phyloP scores from a whole-genome alignment of 257 asterid species.

The Solanum medicagineum region DNA sequence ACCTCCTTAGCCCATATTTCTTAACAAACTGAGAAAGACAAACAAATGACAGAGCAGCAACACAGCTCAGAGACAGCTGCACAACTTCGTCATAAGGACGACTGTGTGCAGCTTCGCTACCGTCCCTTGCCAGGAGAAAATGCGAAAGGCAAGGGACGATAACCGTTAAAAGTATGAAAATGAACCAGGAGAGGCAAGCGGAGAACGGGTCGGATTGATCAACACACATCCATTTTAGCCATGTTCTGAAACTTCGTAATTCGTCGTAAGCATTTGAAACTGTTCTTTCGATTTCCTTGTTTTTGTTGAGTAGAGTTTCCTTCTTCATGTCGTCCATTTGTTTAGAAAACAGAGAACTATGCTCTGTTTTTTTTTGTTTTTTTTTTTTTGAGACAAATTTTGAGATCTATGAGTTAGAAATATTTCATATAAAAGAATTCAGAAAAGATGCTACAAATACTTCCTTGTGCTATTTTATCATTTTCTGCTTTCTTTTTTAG shows the following conservation, averaged over 20 bases:
- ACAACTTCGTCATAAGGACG: neutral
- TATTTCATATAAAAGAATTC: too few species aligned
- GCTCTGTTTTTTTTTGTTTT: neutral
- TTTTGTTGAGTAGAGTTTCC: neutral
- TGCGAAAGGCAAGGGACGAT: constrained; percentile 5
- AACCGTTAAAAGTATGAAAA: neutral
- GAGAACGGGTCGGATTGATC: constrained; percentile 8
- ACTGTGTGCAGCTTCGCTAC: neutral
- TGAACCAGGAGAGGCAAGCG: constrained; percentile 4
- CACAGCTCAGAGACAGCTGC: constrained; percentile 9
- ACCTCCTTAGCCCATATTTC: constrained; percentile 9
- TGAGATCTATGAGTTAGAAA: too few species aligned
- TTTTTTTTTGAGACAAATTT: neutral
- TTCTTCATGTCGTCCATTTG: neutral
- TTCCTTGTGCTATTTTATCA: too few species aligned
- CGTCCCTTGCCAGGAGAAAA: constrained; percentile 1
- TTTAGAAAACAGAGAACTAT: too few species aligned
- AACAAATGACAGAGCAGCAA: constrained; percentile 9
- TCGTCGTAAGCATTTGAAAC: constrained; percentile 5
- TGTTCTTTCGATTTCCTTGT: neutral
- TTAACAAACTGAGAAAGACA: constrained; percentile 6
- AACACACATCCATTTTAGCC: constrained; percentile 8
- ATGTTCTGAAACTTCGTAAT: constrained; percentile 1
- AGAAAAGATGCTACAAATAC: too few species aligned
- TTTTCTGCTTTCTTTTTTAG: too few species aligned